Evolutionary conservation across 2,329 filamentous ascomycete genomes (phyloP), one percentile per base, ranked within the genome.

Genomic region (Colletotrichum viniferum): DNA sequence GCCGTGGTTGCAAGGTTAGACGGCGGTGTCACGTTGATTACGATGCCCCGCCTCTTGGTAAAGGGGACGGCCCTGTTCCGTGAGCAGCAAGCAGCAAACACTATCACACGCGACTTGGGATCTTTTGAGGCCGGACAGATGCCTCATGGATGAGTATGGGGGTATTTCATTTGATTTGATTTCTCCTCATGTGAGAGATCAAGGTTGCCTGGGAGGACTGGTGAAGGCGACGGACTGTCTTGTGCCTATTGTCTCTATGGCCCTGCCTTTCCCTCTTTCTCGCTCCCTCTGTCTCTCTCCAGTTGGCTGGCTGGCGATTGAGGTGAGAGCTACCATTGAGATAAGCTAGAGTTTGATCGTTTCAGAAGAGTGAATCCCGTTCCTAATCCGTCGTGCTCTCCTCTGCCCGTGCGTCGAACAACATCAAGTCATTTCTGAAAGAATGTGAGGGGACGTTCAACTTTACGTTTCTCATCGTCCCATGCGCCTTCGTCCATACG

Each of bases 21-120:
- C n/a, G 62, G 56, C 14, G 38, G 73, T 75, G 32, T 72, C 63
- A 73, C 56, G 56, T 73, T 64, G 56, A 73, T 75, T 68, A 36
- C 36, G n/a, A 36, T 34, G 55, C n/a, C 73, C 73, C 73, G 62
- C 73, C 69, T 56, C 55, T 21, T 55, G 55, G 38, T 63, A 26
- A 67, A 72, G 38, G 73, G 69, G 38, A 68, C 34, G 56, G 69
- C 73, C 73, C 62, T 75, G 73, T 34, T 75, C 48, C 28, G 18
- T 61, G 28, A n/a, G 55, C 5, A 21, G n/a, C 43, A 14, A 34
- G 26, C 24, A 34, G 28, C 24, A 55, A 74, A 56, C 32, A 16
- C 26, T 24, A 43, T 32, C 28, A 56, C 32, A 38, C 18, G 62
- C 34, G 56, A 67, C 34, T 30, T 32, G 61, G 21, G 43, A 63